phyloP scores from a whole-genome alignment of 352 stramenopile genomes.

The Elongisporangium undulatum region DNA sequence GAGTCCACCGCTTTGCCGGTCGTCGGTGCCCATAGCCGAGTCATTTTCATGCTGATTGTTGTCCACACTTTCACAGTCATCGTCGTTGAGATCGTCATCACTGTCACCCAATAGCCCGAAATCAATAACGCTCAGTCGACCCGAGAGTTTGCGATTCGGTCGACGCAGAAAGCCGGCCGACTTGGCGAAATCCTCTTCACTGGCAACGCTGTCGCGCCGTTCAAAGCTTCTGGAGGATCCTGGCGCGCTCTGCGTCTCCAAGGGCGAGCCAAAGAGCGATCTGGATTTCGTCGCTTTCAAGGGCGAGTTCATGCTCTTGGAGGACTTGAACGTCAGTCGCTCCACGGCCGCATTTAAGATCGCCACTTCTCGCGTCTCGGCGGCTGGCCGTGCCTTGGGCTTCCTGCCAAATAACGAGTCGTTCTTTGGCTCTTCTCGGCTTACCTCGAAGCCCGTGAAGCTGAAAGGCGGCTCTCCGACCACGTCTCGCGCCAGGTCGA shows the following conservation, averaged over 20 bases:
- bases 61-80: background rate
- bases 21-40: background rate
- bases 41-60: background rate
- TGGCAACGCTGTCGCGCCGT: constrained; percentile 42
- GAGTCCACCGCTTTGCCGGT: background rate
- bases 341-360: background rate
- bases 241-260: background rate
- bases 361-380: background rate
- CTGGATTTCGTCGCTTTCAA: background rate
- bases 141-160: constrained; percentile 49
- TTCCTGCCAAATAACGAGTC: background rate
- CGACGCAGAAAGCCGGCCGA: constrained; percentile 66
- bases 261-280: background rate
- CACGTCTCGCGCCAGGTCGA: constrained; percentile 34
- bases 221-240: constrained; percentile 18
- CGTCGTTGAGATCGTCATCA: constrained; percentile 8
- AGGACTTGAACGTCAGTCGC: background rate
- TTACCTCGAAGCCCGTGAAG: constrained; percentile 39
- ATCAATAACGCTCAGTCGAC: constrained; percentile 66
- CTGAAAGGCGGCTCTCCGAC: constrained; percentile 34
- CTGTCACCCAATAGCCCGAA: constrained; percentile 62
- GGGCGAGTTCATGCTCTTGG: background rate
- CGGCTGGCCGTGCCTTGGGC: background rate
- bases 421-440: background rate
- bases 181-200: constrained; percentile 58